phyloP scores from a whole-genome alignment of 2,329 filamentous ascomycete species.

The Diaporthe sp. region DNA sequence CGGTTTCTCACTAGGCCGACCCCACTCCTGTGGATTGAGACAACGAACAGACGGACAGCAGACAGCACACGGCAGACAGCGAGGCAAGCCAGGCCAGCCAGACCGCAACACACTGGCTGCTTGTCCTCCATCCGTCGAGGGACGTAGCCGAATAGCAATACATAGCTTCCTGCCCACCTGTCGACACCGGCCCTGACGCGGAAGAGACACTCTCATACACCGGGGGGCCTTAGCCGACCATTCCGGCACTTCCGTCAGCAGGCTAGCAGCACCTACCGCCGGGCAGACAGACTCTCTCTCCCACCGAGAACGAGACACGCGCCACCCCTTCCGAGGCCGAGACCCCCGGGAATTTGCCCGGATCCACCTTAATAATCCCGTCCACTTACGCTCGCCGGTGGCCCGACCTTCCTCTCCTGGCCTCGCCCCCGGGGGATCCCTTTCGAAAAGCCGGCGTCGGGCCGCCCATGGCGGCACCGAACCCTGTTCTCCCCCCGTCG shows the following conservation, averaged over 20 bases:
- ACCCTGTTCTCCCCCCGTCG: slow-evolving; percentile 1
- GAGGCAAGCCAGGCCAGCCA: background rate
- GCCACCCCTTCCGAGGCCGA: slow-evolving; percentile 1
- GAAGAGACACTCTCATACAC: background rate
- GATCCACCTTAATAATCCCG: slow-evolving; percentile 20
- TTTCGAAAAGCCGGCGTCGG: slow-evolving; percentile 16
- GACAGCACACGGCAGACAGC: background rate
- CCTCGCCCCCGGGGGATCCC: background rate
- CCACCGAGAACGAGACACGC: background rate
- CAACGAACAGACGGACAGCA: background rate
- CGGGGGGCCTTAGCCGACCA: slow-evolving; percentile 16
- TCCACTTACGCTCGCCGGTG: background rate
- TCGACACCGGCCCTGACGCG: background rate
- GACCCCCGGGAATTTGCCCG: slow-evolving; percentile 20
- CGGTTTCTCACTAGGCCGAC: slow-evolving; percentile 23
- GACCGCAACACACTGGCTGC: background rate
- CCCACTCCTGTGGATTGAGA: slow-evolving; percentile 32
- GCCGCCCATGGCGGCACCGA: slow-evolving; percentile 36
- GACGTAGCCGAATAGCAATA: slow-evolving; percentile 23
- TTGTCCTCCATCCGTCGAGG: background rate
- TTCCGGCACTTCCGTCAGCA: slow-evolving; percentile 1
- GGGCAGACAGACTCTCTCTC: background rate
- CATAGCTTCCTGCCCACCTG: background rate
- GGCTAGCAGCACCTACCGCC: slow-evolving; percentile 1
- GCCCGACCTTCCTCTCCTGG: background rate